Conservation (phyloP, 495 filamentous ascomycete species). For the Margaritispora aquatica region DNA sequence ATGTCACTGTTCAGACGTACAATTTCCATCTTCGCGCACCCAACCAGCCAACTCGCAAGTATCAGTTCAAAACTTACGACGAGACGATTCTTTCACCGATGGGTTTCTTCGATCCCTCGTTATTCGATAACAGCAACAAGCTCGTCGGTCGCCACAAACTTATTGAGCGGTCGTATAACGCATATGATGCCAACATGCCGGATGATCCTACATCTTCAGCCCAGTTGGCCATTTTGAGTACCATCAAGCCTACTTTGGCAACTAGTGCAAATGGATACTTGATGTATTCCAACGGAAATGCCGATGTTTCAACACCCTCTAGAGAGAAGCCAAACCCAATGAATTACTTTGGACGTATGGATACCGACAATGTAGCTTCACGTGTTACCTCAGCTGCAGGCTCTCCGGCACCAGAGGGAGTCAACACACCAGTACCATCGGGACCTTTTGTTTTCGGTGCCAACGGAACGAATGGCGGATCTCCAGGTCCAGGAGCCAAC, state of each 20-base stretch:
- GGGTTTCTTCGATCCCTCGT: constrained; percentile 79
- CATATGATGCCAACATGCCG: constrained; percentile 77
- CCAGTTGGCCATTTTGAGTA: constrained; percentile 68
- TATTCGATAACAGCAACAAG: constrained; percentile 78
- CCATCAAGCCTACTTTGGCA: constrained; percentile 56
- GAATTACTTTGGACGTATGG: constrained; percentile 47
- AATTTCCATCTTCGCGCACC: constrained; percentile 87
- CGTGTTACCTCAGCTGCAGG: constrained; percentile 79
- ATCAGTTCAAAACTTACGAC: constrained; percentile 91
- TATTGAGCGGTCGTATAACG: constrained; percentile 79
- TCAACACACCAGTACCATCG: constrained; percentile 58
- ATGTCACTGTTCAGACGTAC: constrained; percentile 71
- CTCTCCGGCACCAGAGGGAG: constrained; percentile 76
- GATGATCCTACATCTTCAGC: constrained; percentile 87
- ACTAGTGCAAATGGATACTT: constrained; percentile 17
- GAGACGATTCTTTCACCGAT: constrained; percentile 86
- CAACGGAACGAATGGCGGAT: constrained; percentile 38
- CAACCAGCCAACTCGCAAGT: constrained; percentile 83
- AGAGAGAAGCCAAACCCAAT: constrained; percentile 47
- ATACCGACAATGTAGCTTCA: constrained; percentile 46
- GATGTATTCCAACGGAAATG: constrained; percentile 8
- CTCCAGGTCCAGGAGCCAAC: constrained; percentile 31
- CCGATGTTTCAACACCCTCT: constrained; percentile 41
- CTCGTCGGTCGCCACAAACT: constrained; percentile 70
- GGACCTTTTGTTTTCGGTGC: constrained; percentile 42